Conservation (phyloP, 208 protist genomes). For the Trypanosoma avium region DNA sequence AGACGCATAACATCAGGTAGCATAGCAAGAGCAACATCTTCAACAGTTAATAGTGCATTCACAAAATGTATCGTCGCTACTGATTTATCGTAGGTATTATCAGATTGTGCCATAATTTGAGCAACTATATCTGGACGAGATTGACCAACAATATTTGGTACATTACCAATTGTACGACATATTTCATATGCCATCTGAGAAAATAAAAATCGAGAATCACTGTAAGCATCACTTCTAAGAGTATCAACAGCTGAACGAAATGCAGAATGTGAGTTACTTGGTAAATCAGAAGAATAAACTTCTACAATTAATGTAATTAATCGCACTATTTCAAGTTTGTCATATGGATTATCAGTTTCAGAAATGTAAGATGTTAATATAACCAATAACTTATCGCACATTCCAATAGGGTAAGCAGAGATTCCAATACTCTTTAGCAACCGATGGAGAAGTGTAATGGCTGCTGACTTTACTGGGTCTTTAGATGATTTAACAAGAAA, state of each 20-base stretch:
- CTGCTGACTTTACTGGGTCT: constrained; percentile 35
- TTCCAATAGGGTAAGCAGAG: constrained; percentile 37
- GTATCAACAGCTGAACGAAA: constrained; percentile 45
- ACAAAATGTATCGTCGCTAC: constrained; percentile 70
- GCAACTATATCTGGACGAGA: constrained; percentile 50
- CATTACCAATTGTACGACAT: constrained; percentile 38
- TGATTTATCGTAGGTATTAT: constrained; percentile 70
- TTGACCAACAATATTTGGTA: constrained; percentile 33
- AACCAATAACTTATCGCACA: constrained; percentile 39
- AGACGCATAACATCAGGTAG: constrained; percentile 49
- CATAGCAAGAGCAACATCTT: constrained; percentile 34
- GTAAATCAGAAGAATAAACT: constrained; percentile 25
- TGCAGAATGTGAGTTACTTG: constrained; percentile 18
- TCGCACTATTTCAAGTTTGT: constrained; percentile 40
- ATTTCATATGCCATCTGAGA: constrained; percentile 67
- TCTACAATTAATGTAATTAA: constrained; percentile 35
- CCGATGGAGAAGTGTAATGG: constrained; percentile 41
- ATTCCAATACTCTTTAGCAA: constrained; percentile 45
- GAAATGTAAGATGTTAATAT: constrained; percentile 27
- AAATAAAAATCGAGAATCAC: constrained; percentile 62
- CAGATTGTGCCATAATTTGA: constrained; percentile 55
- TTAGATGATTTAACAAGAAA: constrained; percentile 36
- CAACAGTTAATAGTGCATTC: constrained; percentile 37
- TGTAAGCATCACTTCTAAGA: constrained; percentile 73
- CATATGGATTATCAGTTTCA: constrained; percentile 47